phyloP scores from a whole-genome alignment of 768 basidiomycete species.

The Jaapia argillacea region DNA sequence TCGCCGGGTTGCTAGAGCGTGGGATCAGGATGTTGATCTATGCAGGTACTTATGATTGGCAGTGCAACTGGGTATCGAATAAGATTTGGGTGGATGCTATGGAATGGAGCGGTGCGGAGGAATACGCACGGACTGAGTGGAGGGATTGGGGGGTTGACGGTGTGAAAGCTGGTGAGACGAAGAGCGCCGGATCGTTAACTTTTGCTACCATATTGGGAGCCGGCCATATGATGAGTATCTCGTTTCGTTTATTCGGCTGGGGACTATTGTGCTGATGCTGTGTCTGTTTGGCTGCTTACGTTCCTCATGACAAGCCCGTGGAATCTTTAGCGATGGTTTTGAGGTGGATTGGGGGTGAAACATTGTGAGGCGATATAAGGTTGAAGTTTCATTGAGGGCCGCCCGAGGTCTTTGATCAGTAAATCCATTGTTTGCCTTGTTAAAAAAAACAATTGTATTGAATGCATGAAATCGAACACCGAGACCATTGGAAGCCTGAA shows the following conservation, averaged over 20 bases:
- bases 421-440: no score
- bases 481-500: no score
- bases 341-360: slow-evolving; percentile 43
- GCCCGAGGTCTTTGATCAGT: no score
- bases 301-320: slow-evolving; percentile 60
- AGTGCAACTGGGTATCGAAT: slow-evolving; percentile 74
- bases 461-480: no score
- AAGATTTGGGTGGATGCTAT: slow-evolving; percentile 65
- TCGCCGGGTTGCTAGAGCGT: slow-evolving; percentile 64
- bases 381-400: no score
- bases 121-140: slow-evolving; percentile 37
- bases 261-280: slow-evolving; percentile 2
- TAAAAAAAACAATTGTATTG: no score
- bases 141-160: slow-evolving; percentile 54
- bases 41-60: slow-evolving; percentile 70
- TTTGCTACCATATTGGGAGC: slow-evolving; percentile 57
- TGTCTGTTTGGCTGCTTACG: slow-evolving; percentile 22
- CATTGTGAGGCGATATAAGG: slow-evolving; percentile 20
- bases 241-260: not conserved
- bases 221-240: slow-evolving; percentile 46
- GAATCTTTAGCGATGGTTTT: slow-evolving; percentile 55
- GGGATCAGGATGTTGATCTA: slow-evolving; percentile 67
- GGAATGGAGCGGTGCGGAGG: slow-evolving; percentile 57
- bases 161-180: slow-evolving; percentile 42
- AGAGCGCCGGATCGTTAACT: slow-evolving; percentile 45